Evolutionary conservation across 441 rosid species (phyloP), one percentile per base, ranked within the genome.

Genomic region (Erodium texanum): DNA sequence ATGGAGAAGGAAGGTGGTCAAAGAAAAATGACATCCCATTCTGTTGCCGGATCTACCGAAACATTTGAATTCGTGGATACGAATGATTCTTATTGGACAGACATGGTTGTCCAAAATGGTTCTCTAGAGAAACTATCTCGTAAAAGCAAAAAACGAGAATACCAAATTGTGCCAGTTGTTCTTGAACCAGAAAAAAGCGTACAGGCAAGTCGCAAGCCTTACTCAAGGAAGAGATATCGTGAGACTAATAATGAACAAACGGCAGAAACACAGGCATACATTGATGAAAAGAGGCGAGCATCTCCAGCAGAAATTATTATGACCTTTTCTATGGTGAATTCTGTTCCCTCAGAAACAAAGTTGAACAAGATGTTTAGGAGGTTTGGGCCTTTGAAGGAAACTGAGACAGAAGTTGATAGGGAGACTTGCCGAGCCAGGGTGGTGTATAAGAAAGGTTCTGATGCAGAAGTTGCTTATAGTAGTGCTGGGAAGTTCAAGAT

Each of bases 51-150:
- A 63, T 75, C 75, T 71, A 75, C 89, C 0, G 93, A 84, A 82
- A 80, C 97, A 71, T 93, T 89, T 70, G 96, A 91, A 75, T 93
- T 93, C 74, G 96, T 89, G 78, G 99, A 93, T 77, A 84, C 82
- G 96, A 88, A 78, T 27, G 99, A 93, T 75, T 87, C 97, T 52
- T 93, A 89, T 71, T 93, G 99, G 99, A 93, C 95, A 38, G 96
- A 93, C 81, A 84, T 90, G 76, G 82, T 91, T 69, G 84, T 93
- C 61, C 86, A 89, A 74, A 91, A 93, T 77, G 95, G 96, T 64
- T 82, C 87, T 23, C 97, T 89, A 75, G 97, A 87, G 85, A 87
- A 85, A 62, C 85, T 77, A n/a, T 65, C 85, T 38, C 79, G 77
- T 70, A 81, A 68, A 71, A 80, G 73, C 19, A 86, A 78, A 76